Base-by-base conservation (phyloP, 306 rosid species). In the Quercus parvula region DNA sequence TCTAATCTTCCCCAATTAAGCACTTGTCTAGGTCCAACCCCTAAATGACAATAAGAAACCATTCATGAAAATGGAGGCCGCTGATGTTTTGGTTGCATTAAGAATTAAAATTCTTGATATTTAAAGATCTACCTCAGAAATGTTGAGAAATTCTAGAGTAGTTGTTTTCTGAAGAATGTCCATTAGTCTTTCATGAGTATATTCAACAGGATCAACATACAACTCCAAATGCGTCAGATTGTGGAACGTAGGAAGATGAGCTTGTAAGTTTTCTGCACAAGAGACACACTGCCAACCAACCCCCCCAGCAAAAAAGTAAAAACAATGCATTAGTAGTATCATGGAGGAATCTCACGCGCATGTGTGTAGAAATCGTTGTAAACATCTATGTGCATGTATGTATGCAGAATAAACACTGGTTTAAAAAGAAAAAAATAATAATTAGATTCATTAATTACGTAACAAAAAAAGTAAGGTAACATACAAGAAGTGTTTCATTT, bases 141-240 rank as follows among this genome's bases (percentile, higher is more conserved):
- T 71, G 3, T 38, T 14, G 38, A 81, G 85, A 77, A 56, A 20
- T 82, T 77, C 70, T 11, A 77, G 70, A 19, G 52, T 62, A 71
- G 78, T 81, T 33, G 78, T 62, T 62, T 54, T 82, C 19, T 57
- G 63, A 64, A 82, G 85, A 82, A 82, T 77, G 64, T 54, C 55
- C 70, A 72, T 63, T 38, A 82, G 20, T 14, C 18, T 28, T 14
- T 35, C 41, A 49, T 17, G 55, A 20, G 71, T 77, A 54, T 1
- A 27, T 44, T 44, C 49, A 11, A 71, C 20, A 4, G 1, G 5
- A 12, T 3, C 3, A 33, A 31, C 35, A 31, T 4, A 31, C 78
- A 82, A 63, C 20, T 17, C 15, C 54, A 77, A 66, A 62, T 71
- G 77, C 22, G 61, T 81, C 77, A 71, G 55, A 71, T 77, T 76